Conservation (phyloP, 192 early-diverging fungal species). For the Rhizoclosmatium globosum region DNA sequence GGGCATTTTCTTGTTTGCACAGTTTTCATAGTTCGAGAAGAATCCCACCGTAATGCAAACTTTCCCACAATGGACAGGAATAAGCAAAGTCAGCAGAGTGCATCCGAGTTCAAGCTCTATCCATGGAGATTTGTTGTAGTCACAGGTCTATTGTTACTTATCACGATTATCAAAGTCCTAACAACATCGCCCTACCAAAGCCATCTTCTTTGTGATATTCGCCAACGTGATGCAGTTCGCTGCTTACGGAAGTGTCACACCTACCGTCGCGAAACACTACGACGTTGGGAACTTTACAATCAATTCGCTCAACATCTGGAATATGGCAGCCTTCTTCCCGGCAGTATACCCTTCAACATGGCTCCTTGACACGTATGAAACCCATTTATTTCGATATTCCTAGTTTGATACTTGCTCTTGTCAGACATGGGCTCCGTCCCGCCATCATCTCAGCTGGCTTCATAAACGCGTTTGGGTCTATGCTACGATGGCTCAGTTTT, state of each 20-base stretch:
- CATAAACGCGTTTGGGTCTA: not conserved
- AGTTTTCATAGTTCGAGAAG: too few relatives aligned
- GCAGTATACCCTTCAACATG: constrained; percentile 18
- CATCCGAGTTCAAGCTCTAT: constrained; percentile 82
- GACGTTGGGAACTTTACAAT: not conserved
- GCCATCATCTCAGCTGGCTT: not conserved
- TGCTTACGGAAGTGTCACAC: constrained; percentile 15
- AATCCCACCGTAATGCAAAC: too few relatives aligned
- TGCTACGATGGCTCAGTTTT: constrained; percentile 11
- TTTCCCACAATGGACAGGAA: too few relatives aligned
- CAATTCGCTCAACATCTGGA: not conserved
- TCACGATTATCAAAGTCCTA: too few relatives aligned
- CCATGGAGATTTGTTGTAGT: not conserved
- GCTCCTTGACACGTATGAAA: constrained; percentile 29
- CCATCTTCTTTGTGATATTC: constrained; percentile 2
- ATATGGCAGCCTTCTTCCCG: constrained; percentile 12
- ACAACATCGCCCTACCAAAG: too few relatives aligned
- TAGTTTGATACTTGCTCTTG: not conserved
- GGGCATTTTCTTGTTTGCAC: too few relatives aligned
- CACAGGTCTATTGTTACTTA: not conserved
- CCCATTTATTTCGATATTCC: not conserved
- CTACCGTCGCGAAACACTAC: constrained; percentile 11
- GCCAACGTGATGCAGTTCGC: not conserved
- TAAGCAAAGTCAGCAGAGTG: not conserved
- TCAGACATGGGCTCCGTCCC: constrained; percentile 14